Conservation (phyloP, 225 moss, liverwort and hornwort genomes). For the Marchantia paleacea region DNA sequence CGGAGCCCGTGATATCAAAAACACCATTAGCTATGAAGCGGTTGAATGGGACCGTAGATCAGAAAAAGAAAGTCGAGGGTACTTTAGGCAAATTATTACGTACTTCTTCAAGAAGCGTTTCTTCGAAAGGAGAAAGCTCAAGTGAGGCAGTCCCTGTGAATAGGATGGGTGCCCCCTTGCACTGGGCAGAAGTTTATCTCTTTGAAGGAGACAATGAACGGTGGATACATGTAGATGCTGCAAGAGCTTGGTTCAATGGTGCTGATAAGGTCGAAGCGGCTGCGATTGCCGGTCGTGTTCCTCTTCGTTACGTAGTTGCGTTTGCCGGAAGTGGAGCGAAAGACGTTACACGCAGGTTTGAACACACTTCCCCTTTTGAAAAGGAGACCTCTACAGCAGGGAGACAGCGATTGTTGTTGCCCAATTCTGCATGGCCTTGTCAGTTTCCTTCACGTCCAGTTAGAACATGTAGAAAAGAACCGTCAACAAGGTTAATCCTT, state of each 20-base stretch:
- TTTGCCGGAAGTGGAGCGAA: conserved; percentile 93
- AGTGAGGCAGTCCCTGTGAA: conserved; percentile 66
- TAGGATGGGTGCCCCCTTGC: conserved; percentile 73
- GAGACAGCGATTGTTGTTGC: no score
- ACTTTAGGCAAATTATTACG: conserved; percentile 24
- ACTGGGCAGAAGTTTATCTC: conserved; percentile 92
- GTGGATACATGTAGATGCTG: conserved; percentile 92
- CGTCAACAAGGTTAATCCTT: no score
- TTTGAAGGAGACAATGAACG: conserved; percentile 56
- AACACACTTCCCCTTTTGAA: neutral
- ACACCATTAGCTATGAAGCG: conserved; percentile 14
- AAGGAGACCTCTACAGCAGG: neutral
- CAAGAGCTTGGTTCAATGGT: conserved; percentile 80
- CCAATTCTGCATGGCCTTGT: no score
- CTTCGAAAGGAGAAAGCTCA: conserved; percentile 27
- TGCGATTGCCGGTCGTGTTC: conserved; percentile 70
- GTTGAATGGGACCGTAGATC: conserved; percentile 35
- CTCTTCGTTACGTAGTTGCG: conserved; percentile 87
- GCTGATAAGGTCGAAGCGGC: conserved; percentile 81
- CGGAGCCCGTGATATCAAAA: conserved; percentile 27
- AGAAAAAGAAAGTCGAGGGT: conserved; percentile 25
- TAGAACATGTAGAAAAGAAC: no score
- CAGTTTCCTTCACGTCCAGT: no score
- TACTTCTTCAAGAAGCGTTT: conserved; percentile 3
- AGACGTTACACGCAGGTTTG: conserved; percentile 90